Conservation (phyloP, 2,329 filamentous ascomycete genomes). For the Magnaporthiopsis incrustans region DNA sequence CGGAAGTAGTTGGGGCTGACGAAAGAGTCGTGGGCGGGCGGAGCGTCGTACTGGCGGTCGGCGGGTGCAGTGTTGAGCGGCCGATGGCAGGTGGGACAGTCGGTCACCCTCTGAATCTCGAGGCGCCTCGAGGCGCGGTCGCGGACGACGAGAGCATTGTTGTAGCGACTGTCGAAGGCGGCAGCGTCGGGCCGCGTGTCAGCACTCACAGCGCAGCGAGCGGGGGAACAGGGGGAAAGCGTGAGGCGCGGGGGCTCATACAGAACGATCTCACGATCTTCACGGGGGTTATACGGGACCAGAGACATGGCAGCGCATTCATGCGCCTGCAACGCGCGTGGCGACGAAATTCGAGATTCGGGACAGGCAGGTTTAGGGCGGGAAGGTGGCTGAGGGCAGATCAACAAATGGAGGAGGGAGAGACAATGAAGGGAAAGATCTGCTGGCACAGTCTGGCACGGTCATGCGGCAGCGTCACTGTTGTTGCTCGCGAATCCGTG, state of each 20-base stretch:
- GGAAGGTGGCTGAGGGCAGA: too few relatives aligned
- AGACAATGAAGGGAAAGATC: background rate
- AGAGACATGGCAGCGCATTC: conserved; percentile 46
- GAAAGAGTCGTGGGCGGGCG: conserved; percentile 52
- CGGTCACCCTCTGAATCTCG: conserved; percentile 66
- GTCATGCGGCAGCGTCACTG: background rate
- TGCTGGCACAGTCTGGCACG: background rate
- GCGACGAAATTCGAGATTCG: background rate
- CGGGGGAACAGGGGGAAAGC: conserved; percentile 3
- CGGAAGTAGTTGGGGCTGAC: conserved; percentile 92
- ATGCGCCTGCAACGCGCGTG: background rate
- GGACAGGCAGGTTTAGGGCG: background rate
- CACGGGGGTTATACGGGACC: conserved; percentile 65
- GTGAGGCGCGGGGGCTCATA: conserved; percentile 36
- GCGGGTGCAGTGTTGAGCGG: conserved; percentile 46
- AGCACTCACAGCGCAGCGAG: background rate
- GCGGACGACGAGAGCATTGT: conserved; percentile 85
- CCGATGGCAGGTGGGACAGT: conserved; percentile 89
- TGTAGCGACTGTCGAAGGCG: conserved; percentile 61
- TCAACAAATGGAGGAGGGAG: background rate
- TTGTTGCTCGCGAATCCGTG: background rate
- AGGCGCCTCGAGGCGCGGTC: conserved; percentile 80
- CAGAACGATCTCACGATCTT: conserved; percentile 74
- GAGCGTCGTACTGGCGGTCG: conserved; percentile 40
- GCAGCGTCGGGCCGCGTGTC: conserved; percentile 1